Base-by-base conservation (phyloP, 2,329 filamentous ascomycete species). In the Sarocladiaceae sp. region DNA sequence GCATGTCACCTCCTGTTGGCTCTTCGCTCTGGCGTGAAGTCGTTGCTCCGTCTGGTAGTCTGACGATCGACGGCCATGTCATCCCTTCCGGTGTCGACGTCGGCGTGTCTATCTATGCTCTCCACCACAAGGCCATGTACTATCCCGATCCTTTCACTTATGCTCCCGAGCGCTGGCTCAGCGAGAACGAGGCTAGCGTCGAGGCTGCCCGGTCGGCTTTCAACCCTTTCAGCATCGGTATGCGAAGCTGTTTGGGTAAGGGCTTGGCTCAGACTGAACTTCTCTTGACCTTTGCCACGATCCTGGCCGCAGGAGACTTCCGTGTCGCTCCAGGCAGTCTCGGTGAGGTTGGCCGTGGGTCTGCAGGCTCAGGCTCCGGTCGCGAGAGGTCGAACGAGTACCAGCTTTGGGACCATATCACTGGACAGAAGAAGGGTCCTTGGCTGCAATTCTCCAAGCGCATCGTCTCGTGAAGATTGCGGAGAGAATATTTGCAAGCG, bases 361-460 rank as follows among this genome's bases (percentile, higher is more conserved):
- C 91, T 1, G 91, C 90, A 3, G 86, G 88, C 46, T 73, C 81
- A 1, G 76, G 80, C 24, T 88, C 83, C 45, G 91, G 91, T n/a
- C n/a, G n/a, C n/a, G n/a, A n/a, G n/a, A n/a, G n/a, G n/a, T n/a
- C n/a, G n/a, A n/a, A n/a, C n/a, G n/a, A n/a, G n/a, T n/a, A n/a
- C n/a, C n/a, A n/a, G n/a, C n/a, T n/a, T n/a, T n/a, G n/a, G n/a
- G n/a, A n/a, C n/a, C n/a, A n/a, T n/a, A n/a, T n/a, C n/a, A n/a
- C n/a, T n/a, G n/a, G n/a, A n/a, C n/a, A n/a, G n/a, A n/a, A n/a
- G n/a, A n/a, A n/a, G n/a, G n/a, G n/a, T n/a, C n/a, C n/a, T n/a
- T n/a, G n/a, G n/a, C n/a, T n/a, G n/a, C n/a, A n/a, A n/a, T n/a
- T n/a, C n/a, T n/a, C n/a, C n/a, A n/a, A n/a, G n/a, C n/a, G n/a